Percentiles rank a stretch among this genome's conserved stretches.
phyloP scores from a whole-genome alignment of 2,329 filamentous ascomycete species.

The Ciborinia camelliae region DNA sequence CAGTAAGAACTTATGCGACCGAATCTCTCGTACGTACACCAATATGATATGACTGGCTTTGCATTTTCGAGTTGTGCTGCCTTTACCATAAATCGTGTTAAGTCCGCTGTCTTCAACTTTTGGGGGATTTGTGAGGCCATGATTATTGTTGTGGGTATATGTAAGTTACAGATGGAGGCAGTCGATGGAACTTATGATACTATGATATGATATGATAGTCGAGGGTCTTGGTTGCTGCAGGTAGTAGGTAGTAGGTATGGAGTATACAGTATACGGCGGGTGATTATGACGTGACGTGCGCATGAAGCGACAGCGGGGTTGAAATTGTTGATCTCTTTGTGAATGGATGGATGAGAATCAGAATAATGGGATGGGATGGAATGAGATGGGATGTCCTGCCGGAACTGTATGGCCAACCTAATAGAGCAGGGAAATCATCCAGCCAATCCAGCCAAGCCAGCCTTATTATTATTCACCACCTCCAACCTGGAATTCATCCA shows the following conservation, averaged over 20 bases:
- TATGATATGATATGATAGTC: too few relatives aligned
- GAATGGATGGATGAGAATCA: not conserved
- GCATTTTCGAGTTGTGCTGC: conserved; percentile 78
- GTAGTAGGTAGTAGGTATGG: too few relatives aligned
- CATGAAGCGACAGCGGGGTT: not conserved
- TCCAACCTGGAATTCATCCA: not conserved
- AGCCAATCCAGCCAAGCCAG: not conserved
- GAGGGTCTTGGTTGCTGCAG: not conserved
- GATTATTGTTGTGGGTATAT: not conserved
- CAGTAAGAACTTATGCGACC: conserved; percentile 18
- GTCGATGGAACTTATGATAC: not conserved
- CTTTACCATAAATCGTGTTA: conserved; percentile 78
- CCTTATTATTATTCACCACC: too few relatives aligned
- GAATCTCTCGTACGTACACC: conserved; percentile 62
- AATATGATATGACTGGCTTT: conserved; percentile 89
- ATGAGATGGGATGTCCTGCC: not conserved
- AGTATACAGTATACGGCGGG: not conserved
- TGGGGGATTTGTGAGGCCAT: conserved; percentile 74
- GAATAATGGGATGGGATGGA: not conserved
- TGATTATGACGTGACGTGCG: not conserved
- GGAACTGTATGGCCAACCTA: too few relatives aligned
- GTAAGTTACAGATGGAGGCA: not conserved
- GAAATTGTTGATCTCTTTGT: too few relatives aligned
- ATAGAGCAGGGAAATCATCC: too few relatives aligned
- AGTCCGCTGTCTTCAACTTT: conserved; percentile 73